Evolutionary conservation across 768 basidiomycete species (phyloP).

Genomic region (Lanmaoa rubissima): DNA sequence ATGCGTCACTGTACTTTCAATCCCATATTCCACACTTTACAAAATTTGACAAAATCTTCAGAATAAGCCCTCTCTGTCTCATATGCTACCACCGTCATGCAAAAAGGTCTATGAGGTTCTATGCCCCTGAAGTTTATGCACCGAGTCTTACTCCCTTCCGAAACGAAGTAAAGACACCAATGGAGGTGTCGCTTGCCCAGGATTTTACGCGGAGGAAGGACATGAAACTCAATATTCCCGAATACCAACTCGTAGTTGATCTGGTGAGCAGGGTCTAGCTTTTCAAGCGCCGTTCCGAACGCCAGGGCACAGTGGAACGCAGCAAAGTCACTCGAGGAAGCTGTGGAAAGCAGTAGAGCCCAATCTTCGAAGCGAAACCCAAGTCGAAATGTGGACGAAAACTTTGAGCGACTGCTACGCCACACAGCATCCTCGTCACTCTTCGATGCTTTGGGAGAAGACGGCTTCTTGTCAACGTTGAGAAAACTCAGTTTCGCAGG

Average conservation of each 20-base stretch:
- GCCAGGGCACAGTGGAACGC: conserved; percentile 42
- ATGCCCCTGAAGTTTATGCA: conserved; percentile 45
- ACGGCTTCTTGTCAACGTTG: conserved; percentile 8
- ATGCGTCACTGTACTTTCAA: conserved; percentile 9
- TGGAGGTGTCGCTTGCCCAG: conserved; percentile 33
- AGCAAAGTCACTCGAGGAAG: conserved; percentile 36
- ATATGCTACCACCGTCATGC: conserved; percentile 56
- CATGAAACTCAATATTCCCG: conserved; percentile 5
- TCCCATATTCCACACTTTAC: conserved; percentile 1
- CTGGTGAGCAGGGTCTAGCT: conserved; percentile 34
- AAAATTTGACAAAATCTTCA: conserved; percentile 12
- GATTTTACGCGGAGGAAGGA: conserved; percentile 36
- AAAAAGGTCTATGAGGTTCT: conserved; percentile 60
- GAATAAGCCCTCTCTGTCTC: conserved; percentile 26
- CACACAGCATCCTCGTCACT: not conserved
- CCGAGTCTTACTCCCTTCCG: conserved; percentile 22
- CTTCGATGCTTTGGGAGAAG: not conserved
- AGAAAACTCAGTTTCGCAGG: conserved; percentile 27
- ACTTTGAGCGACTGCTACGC: not conserved
- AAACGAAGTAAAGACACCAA: conserved; percentile 20
- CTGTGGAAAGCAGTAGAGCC: conserved; percentile 11
- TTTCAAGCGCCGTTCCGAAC: not conserved
- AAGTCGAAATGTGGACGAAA: not conserved
- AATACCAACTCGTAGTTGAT: conserved; percentile 36
- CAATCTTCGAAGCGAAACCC: not conserved